phyloP scores from a whole-genome alignment of 2,329 filamentous ascomycete species.

The Fusarium citri region DNA sequence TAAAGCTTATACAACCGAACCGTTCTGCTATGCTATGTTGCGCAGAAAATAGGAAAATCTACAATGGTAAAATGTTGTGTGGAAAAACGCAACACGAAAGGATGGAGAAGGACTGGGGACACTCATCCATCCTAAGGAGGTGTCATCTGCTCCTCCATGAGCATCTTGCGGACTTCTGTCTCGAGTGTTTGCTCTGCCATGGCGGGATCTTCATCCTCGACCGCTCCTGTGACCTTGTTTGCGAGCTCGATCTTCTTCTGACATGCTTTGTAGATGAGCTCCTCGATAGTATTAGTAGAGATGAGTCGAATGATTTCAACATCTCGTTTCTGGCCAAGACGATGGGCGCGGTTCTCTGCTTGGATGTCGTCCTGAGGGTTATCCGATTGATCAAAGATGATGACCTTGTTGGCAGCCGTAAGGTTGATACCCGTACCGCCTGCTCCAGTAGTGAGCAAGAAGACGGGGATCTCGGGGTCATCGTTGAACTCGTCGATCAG shows the following conservation, averaged over 20 bases:
- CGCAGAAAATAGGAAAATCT: constrained; percentile 21
- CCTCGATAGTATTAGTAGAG: constrained; percentile 85
- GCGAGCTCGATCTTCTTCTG: constrained; percentile 94
- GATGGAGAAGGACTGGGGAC: not conserved
- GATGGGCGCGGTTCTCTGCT: constrained; percentile 95
- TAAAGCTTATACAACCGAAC: constrained; percentile 22
- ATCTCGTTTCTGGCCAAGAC: constrained; percentile 88
- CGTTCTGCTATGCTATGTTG: constrained; percentile 31
- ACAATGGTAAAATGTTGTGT: constrained; percentile 10
- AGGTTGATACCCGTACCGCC: constrained; percentile 98
- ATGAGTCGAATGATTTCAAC: constrained; percentile 93
- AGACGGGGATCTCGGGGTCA: constrained; percentile 83
- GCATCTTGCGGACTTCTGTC: constrained; percentile 59
- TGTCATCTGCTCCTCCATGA: constrained; percentile 55
- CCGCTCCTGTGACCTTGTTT: constrained; percentile 62
- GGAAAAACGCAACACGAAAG: constrained; percentile 1
- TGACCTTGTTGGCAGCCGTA: constrained; percentile 94
- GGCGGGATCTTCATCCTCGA: constrained; percentile 46
- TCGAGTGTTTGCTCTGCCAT: constrained; percentile 54
- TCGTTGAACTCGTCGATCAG: constrained; percentile 89
- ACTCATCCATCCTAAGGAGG: constrained; percentile 50
- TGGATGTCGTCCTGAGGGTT: constrained; percentile 99
- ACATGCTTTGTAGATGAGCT: constrained; percentile 90
- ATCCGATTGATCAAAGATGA: constrained; percentile 97
- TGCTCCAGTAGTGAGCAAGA: constrained; percentile 91